A percentile compares a stretch with the other conserved stretches of the same genome.
Conservation (phyloP, 164 flowering plant genomes). For the Platanus orientalis region DNA sequence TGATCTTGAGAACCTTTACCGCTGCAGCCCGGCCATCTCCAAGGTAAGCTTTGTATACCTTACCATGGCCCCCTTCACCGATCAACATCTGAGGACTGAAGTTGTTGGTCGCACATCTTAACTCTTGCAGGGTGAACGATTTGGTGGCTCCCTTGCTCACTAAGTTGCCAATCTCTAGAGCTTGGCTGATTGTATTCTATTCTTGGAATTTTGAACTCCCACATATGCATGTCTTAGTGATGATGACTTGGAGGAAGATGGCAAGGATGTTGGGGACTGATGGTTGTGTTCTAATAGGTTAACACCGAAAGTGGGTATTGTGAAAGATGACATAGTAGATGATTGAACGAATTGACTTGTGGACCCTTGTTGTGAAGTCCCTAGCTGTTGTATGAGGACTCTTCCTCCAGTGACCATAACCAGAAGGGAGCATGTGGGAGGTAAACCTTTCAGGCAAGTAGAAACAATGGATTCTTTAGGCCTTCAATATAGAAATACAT, state of each 20-base stretch:
- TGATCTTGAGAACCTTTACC: slow-evolving; percentile 31
- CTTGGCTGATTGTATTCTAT: not conserved
- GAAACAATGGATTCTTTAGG: slow-evolving; percentile 21
- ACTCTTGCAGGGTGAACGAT: slow-evolving; percentile 28
- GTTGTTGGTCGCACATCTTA: slow-evolving; percentile 25
- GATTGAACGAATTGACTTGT: slow-evolving; percentile 6
- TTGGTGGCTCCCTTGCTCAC: slow-evolving; percentile 23
- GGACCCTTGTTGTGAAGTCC: slow-evolving; percentile 42
- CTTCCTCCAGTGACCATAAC: slow-evolving; percentile 34
- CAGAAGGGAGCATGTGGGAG: slow-evolving; percentile 40
- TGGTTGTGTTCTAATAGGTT: slow-evolving; percentile 1
- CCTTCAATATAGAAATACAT: slow-evolving; percentile 23
- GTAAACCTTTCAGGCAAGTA: slow-evolving; percentile 31
- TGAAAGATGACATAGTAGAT: slow-evolving; percentile 9
- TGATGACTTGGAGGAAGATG: slow-evolving; percentile 23
- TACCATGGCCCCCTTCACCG: slow-evolving; percentile 30
- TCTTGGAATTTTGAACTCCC: not conserved
- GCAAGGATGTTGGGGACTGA: slow-evolving; percentile 19
- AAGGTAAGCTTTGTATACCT: slow-evolving; percentile 31
- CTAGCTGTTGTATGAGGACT: slow-evolving; percentile 22
- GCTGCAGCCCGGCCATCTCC: slow-evolving; percentile 29
- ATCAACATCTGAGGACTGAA: slow-evolving; percentile 35
- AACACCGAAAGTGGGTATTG: not conserved
- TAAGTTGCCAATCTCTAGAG: slow-evolving; percentile 23
- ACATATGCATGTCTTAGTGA: slow-evolving; percentile 1